Percentiles rank a stretch among this genome's conserved stretches.
phyloP scores from a whole-genome alignment of 2,329 filamentous ascomycete genomes.

The Hypocreales sp. region DNA sequence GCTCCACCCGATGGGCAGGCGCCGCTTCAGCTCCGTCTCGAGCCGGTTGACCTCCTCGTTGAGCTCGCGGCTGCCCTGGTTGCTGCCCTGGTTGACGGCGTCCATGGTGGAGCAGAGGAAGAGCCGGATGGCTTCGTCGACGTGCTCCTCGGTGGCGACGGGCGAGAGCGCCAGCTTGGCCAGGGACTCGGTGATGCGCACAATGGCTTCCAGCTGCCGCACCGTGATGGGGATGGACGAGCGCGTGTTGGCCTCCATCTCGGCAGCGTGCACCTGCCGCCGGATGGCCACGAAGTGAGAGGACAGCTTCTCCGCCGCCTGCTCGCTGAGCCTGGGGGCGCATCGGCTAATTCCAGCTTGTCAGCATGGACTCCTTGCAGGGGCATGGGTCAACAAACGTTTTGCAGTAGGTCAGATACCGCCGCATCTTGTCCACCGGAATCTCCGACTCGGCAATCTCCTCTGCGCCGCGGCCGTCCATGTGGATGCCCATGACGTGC shows the following conservation, averaged over 20 bases:
- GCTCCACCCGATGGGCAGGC: constrained; percentile 89
- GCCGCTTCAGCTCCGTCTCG: constrained; percentile 74
- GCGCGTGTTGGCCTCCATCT: constrained; percentile 76
- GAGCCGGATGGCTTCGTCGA: constrained; percentile 91
- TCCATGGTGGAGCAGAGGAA: constrained; percentile 98
- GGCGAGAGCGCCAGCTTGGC: constrained; percentile 81
- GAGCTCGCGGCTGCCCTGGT: constrained; percentile 70
- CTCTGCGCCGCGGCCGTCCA: constrained; percentile 72
- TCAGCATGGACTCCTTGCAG: no score
- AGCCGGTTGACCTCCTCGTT: constrained; percentile 80
- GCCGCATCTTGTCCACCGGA: constrained; percentile 89
- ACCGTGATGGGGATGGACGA: constrained; percentile 96
- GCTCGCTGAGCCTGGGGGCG: constrained; percentile 75
- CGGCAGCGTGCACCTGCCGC: constrained; percentile 80
- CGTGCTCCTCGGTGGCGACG: constrained; percentile 77
- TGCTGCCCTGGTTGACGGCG: constrained; percentile 79
- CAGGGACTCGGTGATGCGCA: constrained; percentile 90
- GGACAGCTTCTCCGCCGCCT: constrained; percentile 89
- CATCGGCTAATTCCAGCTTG: constrained; percentile 61
- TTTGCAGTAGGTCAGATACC: constrained; percentile 95
- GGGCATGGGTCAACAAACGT: no score
- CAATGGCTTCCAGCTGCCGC: constrained; percentile 90
- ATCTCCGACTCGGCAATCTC: constrained; percentile 80
- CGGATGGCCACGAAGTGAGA: constrained; percentile 96
- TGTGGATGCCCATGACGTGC: constrained; percentile 95